These are phyloP conservation scores for Beverwykella pulmonaria DNA, from an alignment of 495 filamentous ascomycete species.

Conservation along the genomic window DNA sequence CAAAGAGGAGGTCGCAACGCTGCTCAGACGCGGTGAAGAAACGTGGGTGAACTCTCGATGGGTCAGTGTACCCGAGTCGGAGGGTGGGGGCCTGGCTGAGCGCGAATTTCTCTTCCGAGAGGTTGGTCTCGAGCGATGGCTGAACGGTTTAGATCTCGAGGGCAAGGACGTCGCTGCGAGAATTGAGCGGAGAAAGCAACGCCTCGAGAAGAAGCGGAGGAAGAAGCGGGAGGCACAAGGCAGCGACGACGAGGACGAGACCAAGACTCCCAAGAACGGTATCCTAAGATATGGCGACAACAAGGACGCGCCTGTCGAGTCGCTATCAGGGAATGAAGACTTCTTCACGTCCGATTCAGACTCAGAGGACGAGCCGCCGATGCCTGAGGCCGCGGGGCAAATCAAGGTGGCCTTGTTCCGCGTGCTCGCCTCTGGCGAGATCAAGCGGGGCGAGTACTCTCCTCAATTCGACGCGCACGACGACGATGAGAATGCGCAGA, in stretches of 20 bases:
- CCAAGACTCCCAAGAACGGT: conserved; percentile 51
- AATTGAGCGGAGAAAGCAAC: conserved; percentile 81
- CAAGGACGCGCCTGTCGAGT: conserved; percentile 69
- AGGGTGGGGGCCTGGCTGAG: conserved; percentile 93
- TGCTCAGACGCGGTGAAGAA: conserved; percentile 90
- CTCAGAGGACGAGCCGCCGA: conserved; percentile 79
- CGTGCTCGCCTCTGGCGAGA: conserved; percentile 92
- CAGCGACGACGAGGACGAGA: conserved; percentile 50
- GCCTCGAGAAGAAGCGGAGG: conserved; percentile 81
- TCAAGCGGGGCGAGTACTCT: conserved; percentile 95
- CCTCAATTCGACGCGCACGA: conserved; percentile 98
- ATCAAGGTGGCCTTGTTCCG: conserved; percentile 98
- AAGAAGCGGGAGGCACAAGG: conserved; percentile 57
- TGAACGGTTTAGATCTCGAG: conserved; percentile 90
- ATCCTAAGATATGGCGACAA: conserved; percentile 80
- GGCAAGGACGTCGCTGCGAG: conserved; percentile 82
- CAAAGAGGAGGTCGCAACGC: conserved; percentile 96
- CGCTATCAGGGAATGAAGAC: conserved; percentile 71
- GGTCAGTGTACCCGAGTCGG: conserved; percentile 89
- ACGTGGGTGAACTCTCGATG: conserved; percentile 99
- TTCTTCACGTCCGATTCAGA: conserved; percentile 65
- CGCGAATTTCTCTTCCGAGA: conserved; percentile 97
- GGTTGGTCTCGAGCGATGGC: conserved; percentile 92
- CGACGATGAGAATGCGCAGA: conserved; percentile 69
- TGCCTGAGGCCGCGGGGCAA: conserved; percentile 91